Evolutionary conservation across 345 rosid species (phyloP).

Genomic region (Gynandropsis gynandra): DNA sequence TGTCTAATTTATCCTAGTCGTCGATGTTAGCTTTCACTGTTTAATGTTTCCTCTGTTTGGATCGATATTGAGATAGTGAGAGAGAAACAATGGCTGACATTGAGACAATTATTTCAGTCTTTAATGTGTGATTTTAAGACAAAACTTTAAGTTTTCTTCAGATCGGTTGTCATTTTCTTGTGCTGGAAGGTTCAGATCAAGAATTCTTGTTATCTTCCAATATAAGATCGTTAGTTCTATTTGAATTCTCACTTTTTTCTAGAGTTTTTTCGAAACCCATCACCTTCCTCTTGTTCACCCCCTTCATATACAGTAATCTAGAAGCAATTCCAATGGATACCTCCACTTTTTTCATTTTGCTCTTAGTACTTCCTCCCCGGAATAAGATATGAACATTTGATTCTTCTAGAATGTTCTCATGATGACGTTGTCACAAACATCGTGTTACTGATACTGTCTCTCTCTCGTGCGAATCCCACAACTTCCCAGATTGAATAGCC

Average conservation of each 20-base stretch:
- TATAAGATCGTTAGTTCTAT: too few relatives aligned
- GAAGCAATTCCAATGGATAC: slow-evolving; percentile 35
- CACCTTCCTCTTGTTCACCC: too few relatives aligned
- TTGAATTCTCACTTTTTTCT: too few relatives aligned
- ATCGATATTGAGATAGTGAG: slow-evolving; percentile 5
- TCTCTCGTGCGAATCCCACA: slow-evolving; percentile 58
- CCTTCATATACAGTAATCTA: slow-evolving; percentile 9
- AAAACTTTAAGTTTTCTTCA: slow-evolving; percentile 17
- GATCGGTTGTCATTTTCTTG: too few relatives aligned
- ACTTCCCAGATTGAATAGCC: too few relatives aligned
- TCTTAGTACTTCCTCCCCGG: too few relatives aligned
- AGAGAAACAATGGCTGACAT: slow-evolving; percentile 2
- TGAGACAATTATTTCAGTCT: slow-evolving; percentile 4
- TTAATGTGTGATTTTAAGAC: slow-evolving; percentile 2
- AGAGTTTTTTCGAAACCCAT: too few relatives aligned
- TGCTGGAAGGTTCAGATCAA: too few relatives aligned
- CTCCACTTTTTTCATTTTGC: slow-evolving; percentile 36
- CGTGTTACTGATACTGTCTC: slow-evolving; percentile 49
- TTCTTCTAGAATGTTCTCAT: slow-evolving; percentile 12
- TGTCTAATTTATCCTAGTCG: neutral
- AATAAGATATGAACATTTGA: slow-evolving; percentile 21
- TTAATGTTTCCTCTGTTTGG: too few relatives aligned
- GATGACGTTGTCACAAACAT: slow-evolving; percentile 44
- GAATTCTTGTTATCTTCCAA: too few relatives aligned
- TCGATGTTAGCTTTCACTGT: neutral